Conservation (phyloP, 345 rosid species). For the Camelina sativa region DNA sequence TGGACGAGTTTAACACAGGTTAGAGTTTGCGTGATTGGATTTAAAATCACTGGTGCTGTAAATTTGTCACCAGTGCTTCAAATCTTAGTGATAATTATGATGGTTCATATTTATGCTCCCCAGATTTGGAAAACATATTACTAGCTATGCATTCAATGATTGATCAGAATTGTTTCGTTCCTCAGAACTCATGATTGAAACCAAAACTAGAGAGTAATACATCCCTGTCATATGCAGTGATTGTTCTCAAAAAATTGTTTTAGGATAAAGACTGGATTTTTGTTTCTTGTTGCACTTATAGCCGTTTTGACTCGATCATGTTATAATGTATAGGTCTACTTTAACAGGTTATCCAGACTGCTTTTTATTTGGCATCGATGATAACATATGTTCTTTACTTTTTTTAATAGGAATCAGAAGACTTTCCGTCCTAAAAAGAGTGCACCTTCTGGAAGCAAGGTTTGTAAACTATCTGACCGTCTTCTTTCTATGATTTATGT, state of each 20-base stretch:
- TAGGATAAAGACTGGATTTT: not conserved
- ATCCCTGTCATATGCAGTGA: constrained; percentile 14
- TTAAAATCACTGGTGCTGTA: not conserved
- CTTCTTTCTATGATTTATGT: not conserved
- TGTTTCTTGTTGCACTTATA: not conserved
- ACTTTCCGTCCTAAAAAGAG: constrained; percentile 98
- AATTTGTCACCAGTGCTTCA: not conserved
- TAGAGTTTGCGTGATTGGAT: not conserved
- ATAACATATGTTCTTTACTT: not conserved
- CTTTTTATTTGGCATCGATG: not conserved
- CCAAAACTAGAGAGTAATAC: not conserved
- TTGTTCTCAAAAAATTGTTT: not conserved
- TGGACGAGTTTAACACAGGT: not conserved
- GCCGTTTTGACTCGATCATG: not conserved
- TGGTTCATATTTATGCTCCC: not conserved
- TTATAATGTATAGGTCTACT: not conserved
- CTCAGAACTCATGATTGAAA: not conserved
- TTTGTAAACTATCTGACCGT: constrained; percentile 40
- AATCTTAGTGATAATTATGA: not conserved
- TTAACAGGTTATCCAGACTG: not conserved
- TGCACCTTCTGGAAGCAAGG: constrained; percentile 99
- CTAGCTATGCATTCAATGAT: not conserved
- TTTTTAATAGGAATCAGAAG: constrained; percentile 78
- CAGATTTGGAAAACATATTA: not conserved
- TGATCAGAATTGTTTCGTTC: constrained; percentile 14